Conservation (phyloP, 2,329 filamentous ascomycete species). For the Monosporascus cannonballus region DNA sequence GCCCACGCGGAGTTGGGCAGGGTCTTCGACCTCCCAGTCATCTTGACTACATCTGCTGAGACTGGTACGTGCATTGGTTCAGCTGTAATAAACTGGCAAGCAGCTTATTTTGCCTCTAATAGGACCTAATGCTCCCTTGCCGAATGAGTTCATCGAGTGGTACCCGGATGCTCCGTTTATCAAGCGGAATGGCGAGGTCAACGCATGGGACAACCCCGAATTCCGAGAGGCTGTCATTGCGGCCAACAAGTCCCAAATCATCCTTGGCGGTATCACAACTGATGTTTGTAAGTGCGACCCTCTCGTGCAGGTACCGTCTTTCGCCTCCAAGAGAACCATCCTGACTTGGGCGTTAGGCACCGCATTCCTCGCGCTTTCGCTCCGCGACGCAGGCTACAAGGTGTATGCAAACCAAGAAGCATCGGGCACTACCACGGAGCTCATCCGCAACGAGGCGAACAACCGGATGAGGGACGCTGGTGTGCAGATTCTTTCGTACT, state of each 20-base stretch:
- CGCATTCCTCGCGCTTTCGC: conserved; percentile 66
- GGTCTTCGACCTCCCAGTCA: conserved; percentile 60
- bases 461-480: conserved; percentile 61
- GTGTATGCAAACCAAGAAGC: conserved; percentile 71
- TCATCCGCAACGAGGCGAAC: conserved; percentile 59
- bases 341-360: conserved; percentile 35
- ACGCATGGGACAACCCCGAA: conserved; percentile 69
- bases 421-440: conserved; percentile 56
- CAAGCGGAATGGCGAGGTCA: conserved; percentile 63
- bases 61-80: conserved; percentile 26
- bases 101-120: not conserved
- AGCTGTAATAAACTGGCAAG: not conserved
- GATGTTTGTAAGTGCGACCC: conserved; percentile 54
- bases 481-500: conserved; percentile 57
- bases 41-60: conserved; percentile 66
- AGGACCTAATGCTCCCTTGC: conserved; percentile 66
- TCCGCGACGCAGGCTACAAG: conserved; percentile 63
- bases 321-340: conserved; percentile 12
- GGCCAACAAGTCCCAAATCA: conserved; percentile 62
- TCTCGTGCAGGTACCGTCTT: not conserved
- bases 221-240: conserved; percentile 61
- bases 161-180: conserved; percentile 63
- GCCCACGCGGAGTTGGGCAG: conserved; percentile 62
- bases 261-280: conserved; percentile 66
- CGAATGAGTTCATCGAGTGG: conserved; percentile 62